Evolutionary conservation across 2,329 filamentous ascomycete genomes (phyloP).

Genomic region (Aspergillus sp.): DNA sequence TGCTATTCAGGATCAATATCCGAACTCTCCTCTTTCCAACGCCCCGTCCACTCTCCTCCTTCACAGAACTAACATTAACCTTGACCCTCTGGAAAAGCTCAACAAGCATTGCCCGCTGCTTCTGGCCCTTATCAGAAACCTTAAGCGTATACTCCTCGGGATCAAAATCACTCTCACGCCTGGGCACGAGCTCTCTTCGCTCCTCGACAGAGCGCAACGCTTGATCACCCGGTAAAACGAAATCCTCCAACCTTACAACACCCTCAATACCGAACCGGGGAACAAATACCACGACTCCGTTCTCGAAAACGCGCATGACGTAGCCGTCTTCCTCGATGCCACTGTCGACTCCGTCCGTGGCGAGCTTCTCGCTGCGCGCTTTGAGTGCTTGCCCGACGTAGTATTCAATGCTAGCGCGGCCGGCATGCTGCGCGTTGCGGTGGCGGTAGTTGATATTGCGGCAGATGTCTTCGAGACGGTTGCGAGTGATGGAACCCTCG

Average conservation of each 20-base stretch:
- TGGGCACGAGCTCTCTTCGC: slow-evolving; percentile 32
- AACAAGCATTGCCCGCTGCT: slow-evolving; percentile 51
- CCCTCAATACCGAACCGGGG: slow-evolving; percentile 95
- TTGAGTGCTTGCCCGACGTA: slow-evolving; percentile 97
- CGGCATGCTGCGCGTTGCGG: slow-evolving; percentile 94
- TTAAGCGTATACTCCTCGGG: slow-evolving; percentile 78
- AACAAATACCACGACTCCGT: slow-evolving; percentile 95
- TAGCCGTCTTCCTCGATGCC: slow-evolving; percentile 82
- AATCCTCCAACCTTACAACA: slow-evolving; percentile 79
- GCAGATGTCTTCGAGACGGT: slow-evolving; percentile 88
- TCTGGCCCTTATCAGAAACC: slow-evolving; percentile 53
- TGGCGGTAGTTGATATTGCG: slow-evolving; percentile 98
- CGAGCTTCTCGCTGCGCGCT: slow-evolving; percentile 56
- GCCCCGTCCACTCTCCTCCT: slow-evolving; percentile 69
- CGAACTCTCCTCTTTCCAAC: slow-evolving; percentile 82
- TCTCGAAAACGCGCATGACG: slow-evolving; percentile 95
- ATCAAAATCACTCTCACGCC: slow-evolving; percentile 78
- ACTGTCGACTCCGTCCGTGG: slow-evolving; percentile 32
- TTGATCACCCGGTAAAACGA: slow-evolving; percentile 65
- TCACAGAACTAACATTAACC: slow-evolving; percentile 86
- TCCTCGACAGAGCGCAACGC: slow-evolving; percentile 31
- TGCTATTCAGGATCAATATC: slow-evolving; percentile 40
- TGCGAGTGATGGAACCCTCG: slow-evolving; percentile 74
- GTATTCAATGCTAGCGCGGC: slow-evolving; percentile 91
- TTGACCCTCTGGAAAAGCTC: slow-evolving; percentile 90